These are phyloP conservation scores for Pseudopyricularia cyperi DNA, from an alignment of 2,329 filamentous ascomycete genomes.

Conservation along the genomic window DNA sequence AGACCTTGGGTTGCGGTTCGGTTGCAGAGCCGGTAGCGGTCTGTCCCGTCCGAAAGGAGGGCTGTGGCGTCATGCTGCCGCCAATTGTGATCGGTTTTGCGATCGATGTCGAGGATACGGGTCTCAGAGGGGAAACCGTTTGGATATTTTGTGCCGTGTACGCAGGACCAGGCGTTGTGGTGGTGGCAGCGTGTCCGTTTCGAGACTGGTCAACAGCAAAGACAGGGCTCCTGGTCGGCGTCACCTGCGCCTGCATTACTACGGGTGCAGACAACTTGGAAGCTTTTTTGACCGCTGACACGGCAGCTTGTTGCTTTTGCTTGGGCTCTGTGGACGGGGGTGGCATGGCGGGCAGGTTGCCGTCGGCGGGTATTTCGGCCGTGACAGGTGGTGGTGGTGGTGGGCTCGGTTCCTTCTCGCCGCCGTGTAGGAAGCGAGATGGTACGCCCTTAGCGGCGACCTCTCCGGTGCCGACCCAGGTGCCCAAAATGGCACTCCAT, in stretches of 20 bases:
- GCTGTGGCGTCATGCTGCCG: background rate
- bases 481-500: conserved; percentile 72
- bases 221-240: background rate
- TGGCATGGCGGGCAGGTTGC: background rate
- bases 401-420: conserved; percentile 10
- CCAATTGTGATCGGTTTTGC: background rate
- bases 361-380: background rate
- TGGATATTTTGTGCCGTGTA: background rate
- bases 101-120: background rate
- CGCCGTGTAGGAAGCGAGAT: conserved; percentile 46
- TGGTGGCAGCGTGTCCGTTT: background rate
- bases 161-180: background rate
- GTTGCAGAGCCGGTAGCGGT: background rate
- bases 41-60: background rate
- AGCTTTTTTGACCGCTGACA: background rate
- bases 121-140: background rate
- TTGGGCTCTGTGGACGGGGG: background rate
- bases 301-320: background rate
- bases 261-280: background rate
- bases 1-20: background rate
- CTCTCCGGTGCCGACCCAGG: conserved; percentile 59
- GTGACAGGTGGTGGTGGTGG: background rate
- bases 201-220: background rate
- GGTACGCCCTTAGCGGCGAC: conserved; percentile 66
- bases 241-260: background rate